Evolutionary conservation across 2,329 filamentous ascomycete species (phyloP).

Genomic region (Cladobotryum mycophilum): DNA sequence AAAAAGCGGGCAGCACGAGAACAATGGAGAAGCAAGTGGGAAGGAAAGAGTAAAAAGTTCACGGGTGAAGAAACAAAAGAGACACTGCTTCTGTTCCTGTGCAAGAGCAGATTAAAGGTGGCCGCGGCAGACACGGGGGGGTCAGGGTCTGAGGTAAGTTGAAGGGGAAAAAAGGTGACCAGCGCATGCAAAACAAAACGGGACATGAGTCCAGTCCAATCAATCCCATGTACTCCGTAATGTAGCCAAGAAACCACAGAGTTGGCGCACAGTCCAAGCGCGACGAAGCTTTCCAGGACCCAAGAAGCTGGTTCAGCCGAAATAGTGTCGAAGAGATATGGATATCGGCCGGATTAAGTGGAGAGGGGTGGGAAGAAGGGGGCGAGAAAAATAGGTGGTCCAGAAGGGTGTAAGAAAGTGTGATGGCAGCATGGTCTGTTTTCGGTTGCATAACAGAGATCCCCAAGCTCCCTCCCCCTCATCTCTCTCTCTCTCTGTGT

Average conservation of each 20-base stretch:
- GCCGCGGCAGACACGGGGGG: too few species aligned
- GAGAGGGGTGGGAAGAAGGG: neutral
- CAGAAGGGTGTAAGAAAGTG: neutral
- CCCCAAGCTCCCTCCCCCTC: too few species aligned
- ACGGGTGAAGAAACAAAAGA: neutral
- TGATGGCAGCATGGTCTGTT: neutral
- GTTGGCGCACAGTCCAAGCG: neutral
- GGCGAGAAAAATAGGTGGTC: neutral
- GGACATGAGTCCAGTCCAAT: neutral
- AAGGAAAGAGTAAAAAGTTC: neutral
- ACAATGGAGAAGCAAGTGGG: too few species aligned
- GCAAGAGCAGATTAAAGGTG: too few species aligned
- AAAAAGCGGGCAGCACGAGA: too few species aligned
- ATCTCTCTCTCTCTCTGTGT: too few species aligned
- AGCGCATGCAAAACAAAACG: neutral
- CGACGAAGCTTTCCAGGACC: conserved; percentile 9
- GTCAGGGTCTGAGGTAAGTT: neutral
- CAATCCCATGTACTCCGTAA: neutral
- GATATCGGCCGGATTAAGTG: neutral
- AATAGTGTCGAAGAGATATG: neutral
- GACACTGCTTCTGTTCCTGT: too few species aligned
- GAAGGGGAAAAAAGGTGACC: neutral
- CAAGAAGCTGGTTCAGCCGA: conserved; percentile 14
- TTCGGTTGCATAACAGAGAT: neutral
- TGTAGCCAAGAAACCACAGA: neutral